Evolutionary conservation across 176 grass and related monocot species (phyloP), one percentile per base, ranked within the genome.

Genomic region (Phragmites australis): DNA sequence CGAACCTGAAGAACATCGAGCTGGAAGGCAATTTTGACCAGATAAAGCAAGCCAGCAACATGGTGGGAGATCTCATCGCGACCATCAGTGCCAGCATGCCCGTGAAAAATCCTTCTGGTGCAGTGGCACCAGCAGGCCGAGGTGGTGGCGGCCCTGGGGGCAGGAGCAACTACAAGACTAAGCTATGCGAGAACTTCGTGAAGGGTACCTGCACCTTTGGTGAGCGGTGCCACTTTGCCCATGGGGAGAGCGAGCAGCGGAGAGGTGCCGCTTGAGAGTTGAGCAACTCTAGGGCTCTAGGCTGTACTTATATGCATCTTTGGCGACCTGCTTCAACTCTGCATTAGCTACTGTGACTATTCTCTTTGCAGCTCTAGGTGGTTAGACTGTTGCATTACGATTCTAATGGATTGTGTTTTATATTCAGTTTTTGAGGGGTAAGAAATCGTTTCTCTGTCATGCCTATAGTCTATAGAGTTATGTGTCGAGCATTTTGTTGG

Each of bases 11-110:
- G 85, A 97, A 97, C 85, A 94, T 97, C 29, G 94, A 97, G 72
- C 91, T 97, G 0, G 94, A 97, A 74, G 94, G 94, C 17, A 88
- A 87, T 22, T 97, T 97, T 9, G 94, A 97, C 59, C 94, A 97
- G 89, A 97, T 97, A 30, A 97, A 94, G 54, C 89, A 92, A 43
- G 94, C 94, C 22, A 94, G 89, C 16, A 64, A 81, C 25, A 94
- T 97, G 94, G 94, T 97, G 27, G 77, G 89, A 0, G 91, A 97
- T 6, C 86, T 97, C 44, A 92, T 97, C 9, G 84, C 85, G 2
- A 88, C 62, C 70, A 91, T 97, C 58, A 92, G 91, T 0, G 66
- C 73, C n/a, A 65, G 30, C 68, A 76, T 79, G 23, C 76, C 72
- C 0, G 21, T 21, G 0, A 94, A 88, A 87, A 89, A 67, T 70